Conservation (phyloP, 345 rosid genomes). For the Salix brachista region DNA sequence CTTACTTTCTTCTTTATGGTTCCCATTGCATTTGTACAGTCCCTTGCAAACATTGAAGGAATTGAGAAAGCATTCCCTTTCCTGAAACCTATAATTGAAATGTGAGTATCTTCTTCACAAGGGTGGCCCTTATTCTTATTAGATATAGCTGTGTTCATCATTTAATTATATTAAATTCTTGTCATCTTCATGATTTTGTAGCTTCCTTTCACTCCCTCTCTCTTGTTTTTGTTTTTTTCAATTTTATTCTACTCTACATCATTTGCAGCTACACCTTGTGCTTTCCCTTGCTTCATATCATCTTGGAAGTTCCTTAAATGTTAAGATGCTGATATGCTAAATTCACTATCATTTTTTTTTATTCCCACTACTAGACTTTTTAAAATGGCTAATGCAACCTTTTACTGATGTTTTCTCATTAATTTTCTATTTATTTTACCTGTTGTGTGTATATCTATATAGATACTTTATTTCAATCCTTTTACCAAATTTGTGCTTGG, state of each 20-base stretch:
- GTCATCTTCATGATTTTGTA: neutral
- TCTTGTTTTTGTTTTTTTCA: neutral
- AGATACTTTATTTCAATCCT: too few species aligned
- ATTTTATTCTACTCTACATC: neutral
- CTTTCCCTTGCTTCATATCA: neutral
- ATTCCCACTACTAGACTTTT: too few species aligned
- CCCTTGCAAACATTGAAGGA: conserved; percentile 87
- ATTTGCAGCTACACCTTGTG: neutral
- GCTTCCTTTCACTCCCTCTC: neutral
- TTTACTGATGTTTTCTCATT: too few species aligned
- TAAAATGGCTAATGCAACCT: too few species aligned
- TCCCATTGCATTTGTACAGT: conserved; percentile 84
- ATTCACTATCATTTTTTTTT: too few species aligned
- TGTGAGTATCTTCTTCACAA: conserved; percentile 41
- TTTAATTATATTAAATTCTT: neutral
- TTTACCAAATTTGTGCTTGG: neutral
- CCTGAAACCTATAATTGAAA: conserved; percentile 68
- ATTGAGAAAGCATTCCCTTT: conserved; percentile 84
- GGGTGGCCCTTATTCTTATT: neutral
- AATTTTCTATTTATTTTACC: too few species aligned
- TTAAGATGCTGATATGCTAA: neutral
- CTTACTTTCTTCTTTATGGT: conserved; percentile 97
- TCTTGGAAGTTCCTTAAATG: neutral
- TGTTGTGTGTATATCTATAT: too few species aligned
- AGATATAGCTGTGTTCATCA: neutral